Percentiles rank a stretch among this genome's conserved stretches.
Evolutionary conservation across 2,329 filamentous ascomycete genomes (phyloP).

Genomic region (Colletotrichum filicis): DNA sequence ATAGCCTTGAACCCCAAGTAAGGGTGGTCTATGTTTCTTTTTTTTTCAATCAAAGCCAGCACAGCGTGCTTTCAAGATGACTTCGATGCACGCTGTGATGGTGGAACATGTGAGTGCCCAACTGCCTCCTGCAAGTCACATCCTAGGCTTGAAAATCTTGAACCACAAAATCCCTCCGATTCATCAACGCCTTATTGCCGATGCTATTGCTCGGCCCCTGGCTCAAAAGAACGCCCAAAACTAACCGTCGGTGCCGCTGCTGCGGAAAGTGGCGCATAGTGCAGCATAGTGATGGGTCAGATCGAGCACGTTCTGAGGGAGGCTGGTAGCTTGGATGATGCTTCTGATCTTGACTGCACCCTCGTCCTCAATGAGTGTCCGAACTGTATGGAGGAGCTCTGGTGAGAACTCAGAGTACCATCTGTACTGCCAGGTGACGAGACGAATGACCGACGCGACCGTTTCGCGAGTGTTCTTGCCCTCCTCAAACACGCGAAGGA

Average conservation of each 20-base stretch:
- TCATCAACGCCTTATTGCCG: not conserved
- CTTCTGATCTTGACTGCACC: slow-evolving; percentile 97
- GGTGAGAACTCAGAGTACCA: slow-evolving; percentile 99
- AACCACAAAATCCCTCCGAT: slow-evolving; percentile 5
- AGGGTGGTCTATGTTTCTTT: slow-evolving; percentile 23
- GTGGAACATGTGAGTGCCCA: slow-evolving; percentile 17
- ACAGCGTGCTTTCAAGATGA: slow-evolving; percentile 17
- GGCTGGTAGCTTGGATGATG: slow-evolving; percentile 94
- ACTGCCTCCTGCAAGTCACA: slow-evolving; percentile 14
- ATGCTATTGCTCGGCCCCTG: not conserved
- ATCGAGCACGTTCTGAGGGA: slow-evolving; percentile 93
- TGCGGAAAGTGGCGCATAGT: slow-evolving; percentile 93
- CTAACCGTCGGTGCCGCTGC: slow-evolving; percentile 89
- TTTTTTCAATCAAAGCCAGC: slow-evolving; percentile 16
- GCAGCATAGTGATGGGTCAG: slow-evolving; percentile 96
- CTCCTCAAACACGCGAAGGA: slow-evolving; percentile 82
- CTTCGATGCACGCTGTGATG: slow-evolving; percentile 12
- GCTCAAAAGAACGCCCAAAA: not conserved
- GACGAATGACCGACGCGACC: slow-evolving; percentile 84
- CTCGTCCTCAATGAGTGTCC: slow-evolving; percentile 95
- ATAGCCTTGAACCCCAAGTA: slow-evolving; percentile 13
- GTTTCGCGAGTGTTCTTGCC: slow-evolving; percentile 83
- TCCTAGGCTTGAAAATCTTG: slow-evolving; percentile 4
- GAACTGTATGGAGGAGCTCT: slow-evolving; percentile 85
- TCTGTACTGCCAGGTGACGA: slow-evolving; percentile 98